Evolutionary conservation across 768 basidiomycete species (phyloP).

Genomic region (Boletus sp.): DNA sequence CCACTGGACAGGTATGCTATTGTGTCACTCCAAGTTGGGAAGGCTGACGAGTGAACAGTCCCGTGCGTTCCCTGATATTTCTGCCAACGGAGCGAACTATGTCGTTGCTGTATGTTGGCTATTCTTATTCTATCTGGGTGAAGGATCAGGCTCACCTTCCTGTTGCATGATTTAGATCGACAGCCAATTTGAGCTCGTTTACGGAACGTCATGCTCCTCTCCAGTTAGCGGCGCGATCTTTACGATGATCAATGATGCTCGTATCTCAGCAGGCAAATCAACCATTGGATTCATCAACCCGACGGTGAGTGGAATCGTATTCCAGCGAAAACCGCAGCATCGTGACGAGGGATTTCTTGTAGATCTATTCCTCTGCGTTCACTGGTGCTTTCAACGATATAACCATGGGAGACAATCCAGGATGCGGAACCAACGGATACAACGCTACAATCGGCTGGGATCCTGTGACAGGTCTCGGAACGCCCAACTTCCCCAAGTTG

Average conservation of each 20-base stretch:
- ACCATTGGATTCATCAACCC: slow-evolving; percentile 44
- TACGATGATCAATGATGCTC: slow-evolving; percentile 38
- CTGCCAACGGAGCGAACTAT: slow-evolving; percentile 35
- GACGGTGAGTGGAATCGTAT: slow-evolving; percentile 35
- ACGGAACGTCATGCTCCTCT: slow-evolving; percentile 35
- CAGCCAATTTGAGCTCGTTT: slow-evolving; percentile 31
- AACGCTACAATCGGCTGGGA: slow-evolving; percentile 26
- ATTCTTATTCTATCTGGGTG: not conserved
- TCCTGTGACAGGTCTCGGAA: slow-evolving; percentile 37
- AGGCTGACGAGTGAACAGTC: slow-evolving; percentile 36
- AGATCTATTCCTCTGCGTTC: slow-evolving; percentile 22
- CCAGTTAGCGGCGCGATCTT: slow-evolving; percentile 33
- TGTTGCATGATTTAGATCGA: slow-evolving; percentile 25
- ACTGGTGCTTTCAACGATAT: slow-evolving; percentile 20
- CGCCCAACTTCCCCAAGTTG: slow-evolving; percentile 49
- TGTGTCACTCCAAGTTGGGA: slow-evolving; percentile 17
- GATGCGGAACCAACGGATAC: slow-evolving; percentile 30
- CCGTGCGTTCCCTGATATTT: slow-evolving; percentile 36
- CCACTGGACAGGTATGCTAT: slow-evolving; percentile 18
- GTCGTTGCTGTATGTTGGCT: slow-evolving; percentile 16
- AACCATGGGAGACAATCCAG: slow-evolving; percentile 21
- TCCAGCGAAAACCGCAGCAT: not conserved
- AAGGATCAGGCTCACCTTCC: not conserved
- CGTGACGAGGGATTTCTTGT: not conserved
- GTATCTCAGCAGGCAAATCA: slow-evolving; percentile 29